Percentiles rank a stretch among this genome's conserved stretches.
These are phyloP conservation scores for Globisporangium heterothallicum DNA, from an alignment of 352 stramenopile species.

Conservation along the genomic window DNA sequence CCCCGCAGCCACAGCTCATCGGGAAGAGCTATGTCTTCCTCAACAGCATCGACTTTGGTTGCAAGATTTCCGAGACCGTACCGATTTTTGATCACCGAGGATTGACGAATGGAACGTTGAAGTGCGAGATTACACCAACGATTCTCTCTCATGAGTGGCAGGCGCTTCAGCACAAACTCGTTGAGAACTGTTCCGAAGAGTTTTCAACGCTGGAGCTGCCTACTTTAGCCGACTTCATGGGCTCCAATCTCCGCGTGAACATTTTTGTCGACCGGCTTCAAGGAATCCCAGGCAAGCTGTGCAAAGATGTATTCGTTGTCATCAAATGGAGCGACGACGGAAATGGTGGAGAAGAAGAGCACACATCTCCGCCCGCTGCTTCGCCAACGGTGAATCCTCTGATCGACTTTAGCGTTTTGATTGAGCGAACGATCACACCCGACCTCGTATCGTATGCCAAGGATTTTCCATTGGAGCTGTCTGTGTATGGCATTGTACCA, in stretches of 20 bases:
- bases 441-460: conserved; percentile 41
- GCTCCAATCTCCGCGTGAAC: conserved; percentile 49
- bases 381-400: conserved; percentile 52
- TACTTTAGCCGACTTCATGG: conserved; percentile 38
- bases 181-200: conserved; percentile 52
- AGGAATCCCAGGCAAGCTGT: conserved; percentile 68
- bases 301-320: conserved; percentile 58
- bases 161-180: conserved; percentile 46
- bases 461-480: conserved; percentile 47
- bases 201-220: conserved; percentile 29
- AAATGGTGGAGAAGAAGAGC: conserved; percentile 17
- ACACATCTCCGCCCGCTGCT: conserved; percentile 37
- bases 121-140: conserved; percentile 56
- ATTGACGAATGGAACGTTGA: conserved; percentile 28
- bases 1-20: conserved; percentile 60
- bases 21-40: conserved; percentile 71
- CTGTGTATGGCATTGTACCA: conserved; percentile 64
- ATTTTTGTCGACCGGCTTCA: conserved; percentile 44
- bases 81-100: conserved; percentile 58
- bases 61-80: conserved; percentile 48
- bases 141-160: conserved; percentile 77
- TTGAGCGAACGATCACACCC: conserved; percentile 48
- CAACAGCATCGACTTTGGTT: conserved; percentile 48
- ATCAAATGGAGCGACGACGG: conserved; percentile 34
- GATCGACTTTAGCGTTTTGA: conserved; percentile 48